phyloP scores from a whole-genome alignment of 768 basidiomycete genomes.

The Floccularia luteovirens region DNA sequence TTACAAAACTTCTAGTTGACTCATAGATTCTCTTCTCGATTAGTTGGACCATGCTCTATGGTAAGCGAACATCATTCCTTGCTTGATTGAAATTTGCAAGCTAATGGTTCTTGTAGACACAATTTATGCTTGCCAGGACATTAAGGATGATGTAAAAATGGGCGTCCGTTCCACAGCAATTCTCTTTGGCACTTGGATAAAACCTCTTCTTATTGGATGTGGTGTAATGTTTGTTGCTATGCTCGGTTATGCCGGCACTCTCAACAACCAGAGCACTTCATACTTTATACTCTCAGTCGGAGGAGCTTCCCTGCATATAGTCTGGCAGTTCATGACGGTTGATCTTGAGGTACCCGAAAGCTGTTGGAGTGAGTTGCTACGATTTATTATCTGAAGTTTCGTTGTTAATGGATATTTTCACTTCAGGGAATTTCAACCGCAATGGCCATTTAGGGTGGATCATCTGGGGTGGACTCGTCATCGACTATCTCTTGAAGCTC shows the following conservation, averaged over 20 bases:
- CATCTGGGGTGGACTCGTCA: constrained; percentile 33
- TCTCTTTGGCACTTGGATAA: constrained; percentile 55
- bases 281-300: constrained; percentile 40
- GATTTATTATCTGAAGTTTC: background rate
- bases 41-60: constrained; percentile 45
- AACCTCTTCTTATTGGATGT: constrained; percentile 46
- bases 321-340: constrained; percentile 40
- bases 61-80: constrained; percentile 13
- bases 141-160: constrained; percentile 61
- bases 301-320: constrained; percentile 32
- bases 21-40: constrained; percentile 1
- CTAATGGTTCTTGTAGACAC: constrained; percentile 48
- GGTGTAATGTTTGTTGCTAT: constrained; percentile 42
- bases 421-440: constrained; percentile 35
- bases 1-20: background rate
- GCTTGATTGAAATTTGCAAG: background rate
- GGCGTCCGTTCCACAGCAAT: constrained; percentile 77
- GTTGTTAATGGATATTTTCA: background rate
- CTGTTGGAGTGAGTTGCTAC: constrained; percentile 32
- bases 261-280: constrained; percentile 42
- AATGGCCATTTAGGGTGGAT: constrained; percentile 40
- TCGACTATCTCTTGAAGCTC: too few species aligned
- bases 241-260: constrained; percentile 44
- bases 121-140: constrained; percentile 77
- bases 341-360: constrained; percentile 34